Base-by-base conservation (phyloP, 2,329 filamentous ascomycete genomes). In the Alternaria sp. region DNA sequence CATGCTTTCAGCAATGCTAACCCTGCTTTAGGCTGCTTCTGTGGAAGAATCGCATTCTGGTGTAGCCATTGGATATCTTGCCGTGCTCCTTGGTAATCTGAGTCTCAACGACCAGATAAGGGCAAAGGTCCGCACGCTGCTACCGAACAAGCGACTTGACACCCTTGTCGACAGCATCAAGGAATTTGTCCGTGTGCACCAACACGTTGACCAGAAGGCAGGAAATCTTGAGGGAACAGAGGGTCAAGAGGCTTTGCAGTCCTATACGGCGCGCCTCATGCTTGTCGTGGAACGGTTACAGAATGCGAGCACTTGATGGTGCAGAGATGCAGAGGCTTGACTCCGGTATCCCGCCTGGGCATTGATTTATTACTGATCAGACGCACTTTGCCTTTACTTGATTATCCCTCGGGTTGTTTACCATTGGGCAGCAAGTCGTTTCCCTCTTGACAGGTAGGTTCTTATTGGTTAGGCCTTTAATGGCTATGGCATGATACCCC, bases 41-140 rank as follows among this genome's bases (percentile, higher is more conserved):
- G 81, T 87, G 61, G 80, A 93, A 73, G 92, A 94, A 75, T 90
- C 90, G 25, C 89, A 91, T 63, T 86, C 91, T 54, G 93, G 94
- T 69, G 93, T 98, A 26, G 90, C 91, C 2, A 89, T 95, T 77
- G 94, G 93, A 15, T 97, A 97, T 77, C 84, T 97, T 23, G 90
- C 93, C 1, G 90, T 97, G 13, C 84, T 97, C 6, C 85, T 98
- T 3, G 93, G 93, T 17, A 96, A 93, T 68, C 82, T 97, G 23
- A 93, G 89, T 69, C 83, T 96, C 26, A 83, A 87, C 57, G 64
- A 75, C 9, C 73, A 76, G 3, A 82, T 85, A 6, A 81, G 83
- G 45, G 58, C 70, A 10, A 79, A 80, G 23, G 77, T 88, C 15
- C 79, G 79, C 21, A 26, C 49, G 10, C 67, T 76, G 10, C 78